Conservation (phyloP, 495 filamentous ascomycete species). For the Neurospora intermedia region DNA sequence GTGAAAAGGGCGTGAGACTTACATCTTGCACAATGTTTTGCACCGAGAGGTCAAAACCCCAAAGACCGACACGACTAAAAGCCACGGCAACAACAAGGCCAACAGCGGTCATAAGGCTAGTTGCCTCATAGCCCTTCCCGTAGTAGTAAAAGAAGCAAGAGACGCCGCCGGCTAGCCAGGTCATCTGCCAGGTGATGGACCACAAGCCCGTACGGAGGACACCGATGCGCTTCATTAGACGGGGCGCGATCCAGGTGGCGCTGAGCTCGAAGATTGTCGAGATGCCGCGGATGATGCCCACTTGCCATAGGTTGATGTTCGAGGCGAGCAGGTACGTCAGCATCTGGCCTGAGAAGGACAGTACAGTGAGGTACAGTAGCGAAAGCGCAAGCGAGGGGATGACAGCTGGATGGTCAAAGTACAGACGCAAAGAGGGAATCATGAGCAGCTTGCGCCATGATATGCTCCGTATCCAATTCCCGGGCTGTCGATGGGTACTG, state of each 20-base stretch:
- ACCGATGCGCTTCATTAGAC: constrained; percentile 45
- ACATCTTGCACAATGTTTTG: constrained; percentile 60
- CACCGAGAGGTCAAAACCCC: constrained; percentile 56
- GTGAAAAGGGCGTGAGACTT: constrained; percentile 5
- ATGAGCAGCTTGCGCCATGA: constrained; percentile 4
- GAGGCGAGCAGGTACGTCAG: constrained; percentile 46
- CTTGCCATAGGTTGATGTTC: constrained; percentile 19
- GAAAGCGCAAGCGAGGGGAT: constrained; percentile 45
- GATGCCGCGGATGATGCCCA: constrained; percentile 29
- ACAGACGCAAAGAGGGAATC: constrained; percentile 21
- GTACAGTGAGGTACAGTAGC: constrained; percentile 49
- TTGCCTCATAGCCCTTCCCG: background rate
- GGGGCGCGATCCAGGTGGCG: constrained; percentile 41
- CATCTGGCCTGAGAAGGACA: constrained; percentile 49
- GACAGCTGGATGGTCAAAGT: constrained; percentile 34
- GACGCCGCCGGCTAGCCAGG: constrained; percentile 34
- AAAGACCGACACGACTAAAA: constrained; percentile 52
- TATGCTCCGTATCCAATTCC: background rate
- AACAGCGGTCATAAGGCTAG: constrained; percentile 24
- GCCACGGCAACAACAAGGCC: constrained; percentile 42
- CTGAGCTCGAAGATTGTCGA: constrained; percentile 33
- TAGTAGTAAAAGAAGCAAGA: constrained; percentile 32
- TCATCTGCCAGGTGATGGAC: constrained; percentile 53
- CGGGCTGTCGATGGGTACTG: background rate
- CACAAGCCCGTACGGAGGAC: constrained; percentile 49